A percentile compares a stretch with the other conserved stretches of the same genome.
phyloP scores from a whole-genome alignment of 2,329 filamentous ascomycete species.

The Hawksworthiomyces lignivorus region DNA sequence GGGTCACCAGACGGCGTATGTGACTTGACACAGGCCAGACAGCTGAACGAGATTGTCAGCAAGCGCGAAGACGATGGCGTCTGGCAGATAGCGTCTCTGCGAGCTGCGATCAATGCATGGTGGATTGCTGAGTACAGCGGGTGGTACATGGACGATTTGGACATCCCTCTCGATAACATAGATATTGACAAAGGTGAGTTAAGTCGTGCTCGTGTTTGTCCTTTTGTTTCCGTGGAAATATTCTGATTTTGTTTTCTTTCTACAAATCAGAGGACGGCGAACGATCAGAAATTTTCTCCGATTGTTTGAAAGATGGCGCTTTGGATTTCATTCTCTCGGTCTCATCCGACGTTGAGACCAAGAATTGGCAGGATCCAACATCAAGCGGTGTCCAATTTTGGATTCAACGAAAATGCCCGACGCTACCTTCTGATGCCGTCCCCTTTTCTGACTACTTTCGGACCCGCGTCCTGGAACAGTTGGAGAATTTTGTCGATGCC shows the following conservation, averaged over 20 bases:
- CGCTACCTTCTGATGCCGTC: slow-evolving; percentile 59
- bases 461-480: slow-evolving; percentile 63
- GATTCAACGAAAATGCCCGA: slow-evolving; percentile 70
- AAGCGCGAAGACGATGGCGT: slow-evolving; percentile 56
- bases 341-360: slow-evolving; percentile 69
- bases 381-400: slow-evolving; percentile 75
- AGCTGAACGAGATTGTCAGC: slow-evolving; percentile 62
- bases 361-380: slow-evolving; percentile 82
- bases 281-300: slow-evolving; percentile 64
- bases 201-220: not conserved
- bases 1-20: slow-evolving; percentile 68
- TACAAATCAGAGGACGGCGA: slow-evolving; percentile 54
- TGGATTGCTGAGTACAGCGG: slow-evolving; percentile 94
- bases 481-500: slow-evolving; percentile 82
- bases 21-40: slow-evolving; percentile 59
- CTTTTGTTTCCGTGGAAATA: not conserved
- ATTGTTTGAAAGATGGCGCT: slow-evolving; percentile 77
- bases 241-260: not conserved
- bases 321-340: slow-evolving; percentile 87
- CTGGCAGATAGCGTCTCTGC: slow-evolving; percentile 68
- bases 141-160: slow-evolving; percentile 70
- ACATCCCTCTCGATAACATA: slow-evolving; percentile 50
- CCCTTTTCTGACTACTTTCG: slow-evolving; percentile 68
- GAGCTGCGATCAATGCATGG: slow-evolving; percentile 70
- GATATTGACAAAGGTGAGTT: slow-evolving; percentile 51